Conservation (phyloP, 1,284 basidiomycete species). For the Sporisorium sorghi region DNA sequence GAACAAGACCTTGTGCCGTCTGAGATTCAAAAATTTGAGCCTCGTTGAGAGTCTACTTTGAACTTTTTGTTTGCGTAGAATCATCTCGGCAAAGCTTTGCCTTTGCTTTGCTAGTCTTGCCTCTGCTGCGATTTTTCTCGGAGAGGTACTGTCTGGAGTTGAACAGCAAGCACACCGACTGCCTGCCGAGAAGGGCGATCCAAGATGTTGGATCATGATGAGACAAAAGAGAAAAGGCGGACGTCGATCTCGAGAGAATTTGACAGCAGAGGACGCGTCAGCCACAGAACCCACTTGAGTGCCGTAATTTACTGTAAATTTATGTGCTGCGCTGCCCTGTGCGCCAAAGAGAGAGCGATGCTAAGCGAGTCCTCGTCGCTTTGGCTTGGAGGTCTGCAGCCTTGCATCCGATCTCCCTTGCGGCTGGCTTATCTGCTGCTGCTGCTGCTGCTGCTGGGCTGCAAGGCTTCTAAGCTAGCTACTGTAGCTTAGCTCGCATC, state of each 20-base stretch:
- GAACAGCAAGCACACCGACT: not conserved
- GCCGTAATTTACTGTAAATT: too few species aligned
- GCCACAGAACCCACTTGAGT: not conserved
- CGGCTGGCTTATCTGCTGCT: not conserved
- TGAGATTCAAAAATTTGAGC: not conserved
- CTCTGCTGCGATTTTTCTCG: not conserved
- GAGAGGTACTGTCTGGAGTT: not conserved
- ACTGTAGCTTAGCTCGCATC: not conserved
- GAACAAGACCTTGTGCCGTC: not conserved
- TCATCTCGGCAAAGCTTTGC: too few species aligned
- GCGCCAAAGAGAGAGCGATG: too few species aligned
- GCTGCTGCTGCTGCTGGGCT: not conserved
- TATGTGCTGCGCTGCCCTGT: too few species aligned
- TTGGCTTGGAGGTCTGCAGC: too few species aligned
- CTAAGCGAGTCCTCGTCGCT: conserved; percentile 11
- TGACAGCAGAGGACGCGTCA: conserved; percentile 8
- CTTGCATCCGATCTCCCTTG: too few species aligned
- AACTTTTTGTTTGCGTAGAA: too few species aligned
- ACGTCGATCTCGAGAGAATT: conserved; percentile 4
- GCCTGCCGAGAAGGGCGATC: conserved; percentile 5
- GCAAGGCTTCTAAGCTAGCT: conserved; percentile 3
- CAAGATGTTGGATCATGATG: not conserved
- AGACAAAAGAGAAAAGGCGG: too few species aligned
- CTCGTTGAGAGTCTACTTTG: not conserved
- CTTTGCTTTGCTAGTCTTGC: too few species aligned